Conservation (phyloP, 2,329 filamentous ascomycete genomes). For the Penicillium hesseltinei region DNA sequence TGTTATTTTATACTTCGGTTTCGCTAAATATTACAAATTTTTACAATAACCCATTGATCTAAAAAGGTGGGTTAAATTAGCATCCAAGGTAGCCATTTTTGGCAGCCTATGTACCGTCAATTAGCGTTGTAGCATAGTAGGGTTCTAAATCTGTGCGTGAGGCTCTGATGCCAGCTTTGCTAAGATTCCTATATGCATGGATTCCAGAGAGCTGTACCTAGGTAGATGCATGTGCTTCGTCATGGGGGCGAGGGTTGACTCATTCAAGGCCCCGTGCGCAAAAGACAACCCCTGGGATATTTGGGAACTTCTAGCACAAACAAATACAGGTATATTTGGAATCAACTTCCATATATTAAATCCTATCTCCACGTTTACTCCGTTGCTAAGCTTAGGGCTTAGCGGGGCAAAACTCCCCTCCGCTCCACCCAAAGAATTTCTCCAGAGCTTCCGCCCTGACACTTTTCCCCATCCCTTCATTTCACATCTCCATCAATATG, state of each 20-base stretch:
- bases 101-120: too few relatives aligned
- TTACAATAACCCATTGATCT: too few relatives aligned
- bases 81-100: too few relatives aligned
- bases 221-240: not conserved
- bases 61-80: too few relatives aligned
- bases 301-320: not conserved
- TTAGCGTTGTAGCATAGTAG: not conserved
- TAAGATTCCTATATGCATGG: not conserved
- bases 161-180: not conserved
- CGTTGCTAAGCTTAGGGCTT: constrained; percentile 21
- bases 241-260: constrained; percentile 8
- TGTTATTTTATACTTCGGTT: too few relatives aligned
- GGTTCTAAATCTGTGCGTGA: not conserved
- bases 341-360: not conserved
- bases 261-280: constrained; percentile 4
- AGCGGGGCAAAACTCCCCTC: constrained; percentile 25
- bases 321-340: too few relatives aligned
- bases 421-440: constrained; percentile 28
- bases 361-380: constrained; percentile 2
- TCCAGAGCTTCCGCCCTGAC: constrained; percentile 26
- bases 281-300: not conserved
- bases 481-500: constrained; percentile 26
- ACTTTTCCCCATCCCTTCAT: constrained; percentile 21
- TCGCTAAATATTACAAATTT: too few relatives aligned
- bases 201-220: not conserved